These are phyloP conservation scores for Trichothecium sympodiale DNA, from an alignment of 2,329 filamentous ascomycete species.

Conservation along the genomic window DNA sequence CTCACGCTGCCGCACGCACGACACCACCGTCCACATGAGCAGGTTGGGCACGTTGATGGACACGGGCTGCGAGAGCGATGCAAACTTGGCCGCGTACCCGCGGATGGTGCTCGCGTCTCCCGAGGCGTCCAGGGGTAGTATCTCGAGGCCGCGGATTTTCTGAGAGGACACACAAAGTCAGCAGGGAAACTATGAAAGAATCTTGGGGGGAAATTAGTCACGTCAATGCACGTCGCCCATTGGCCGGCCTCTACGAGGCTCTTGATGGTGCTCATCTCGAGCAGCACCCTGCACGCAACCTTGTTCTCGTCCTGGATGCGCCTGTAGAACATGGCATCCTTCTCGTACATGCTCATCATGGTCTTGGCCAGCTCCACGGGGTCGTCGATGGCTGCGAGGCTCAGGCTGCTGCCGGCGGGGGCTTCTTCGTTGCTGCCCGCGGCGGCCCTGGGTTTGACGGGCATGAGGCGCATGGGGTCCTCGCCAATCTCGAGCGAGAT, in stretches of 20 bases:
- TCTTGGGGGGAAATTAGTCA: constrained; percentile 28
- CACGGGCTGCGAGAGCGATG: constrained; percentile 66
- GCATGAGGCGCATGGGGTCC: constrained; percentile 65
- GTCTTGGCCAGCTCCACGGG: constrained; percentile 47
- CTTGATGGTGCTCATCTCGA: constrained; percentile 53
- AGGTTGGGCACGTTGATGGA: constrained; percentile 84
- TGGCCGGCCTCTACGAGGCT: constrained; percentile 39
- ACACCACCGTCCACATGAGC: constrained; percentile 85
- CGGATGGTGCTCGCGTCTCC: constrained; percentile 74
- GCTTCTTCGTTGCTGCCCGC: constrained; percentile 22
- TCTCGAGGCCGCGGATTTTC: constrained; percentile 63
- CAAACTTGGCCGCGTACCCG: constrained; percentile 68
- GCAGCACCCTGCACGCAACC: constrained; percentile 42
- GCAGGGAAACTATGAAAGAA: background rate
- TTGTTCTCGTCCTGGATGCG: constrained; percentile 46
- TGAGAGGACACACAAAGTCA: constrained; percentile 18
- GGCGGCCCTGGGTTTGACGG: constrained; percentile 59
- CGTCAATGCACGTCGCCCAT: constrained; percentile 48
- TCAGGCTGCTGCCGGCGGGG: constrained; percentile 42
- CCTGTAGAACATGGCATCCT: constrained; percentile 48
- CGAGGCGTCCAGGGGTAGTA: constrained; percentile 66
- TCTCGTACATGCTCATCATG: constrained; percentile 54
- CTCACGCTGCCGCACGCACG: constrained; percentile 70
- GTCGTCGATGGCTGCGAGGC: constrained; percentile 48
- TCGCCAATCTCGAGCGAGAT: constrained; percentile 79